phyloP scores from a whole-genome alignment of 352 stramenopile genomes.

The Phytophthora quininea region DNA sequence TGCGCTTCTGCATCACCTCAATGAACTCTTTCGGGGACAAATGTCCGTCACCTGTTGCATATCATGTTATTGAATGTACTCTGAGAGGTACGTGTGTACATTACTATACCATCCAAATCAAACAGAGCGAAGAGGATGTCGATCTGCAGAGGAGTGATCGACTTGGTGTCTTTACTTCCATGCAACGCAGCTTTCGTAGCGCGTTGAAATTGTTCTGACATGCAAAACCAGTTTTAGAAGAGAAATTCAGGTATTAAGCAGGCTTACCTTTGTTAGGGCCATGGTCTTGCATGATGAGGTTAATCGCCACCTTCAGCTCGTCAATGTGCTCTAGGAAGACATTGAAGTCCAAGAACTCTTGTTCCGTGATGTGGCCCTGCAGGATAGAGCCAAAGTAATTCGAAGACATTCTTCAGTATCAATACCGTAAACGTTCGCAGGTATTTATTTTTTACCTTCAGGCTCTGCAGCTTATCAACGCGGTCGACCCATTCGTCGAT shows the following conservation, averaged over 20 bases:
- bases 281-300: slow-evolving; percentile 82
- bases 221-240: background rate
- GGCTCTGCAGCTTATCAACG: slow-evolving; percentile 65
- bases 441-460: slow-evolving; percentile 42
- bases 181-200: slow-evolving; percentile 69
- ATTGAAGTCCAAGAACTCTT: slow-evolving; percentile 89
- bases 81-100: too few relatives aligned
- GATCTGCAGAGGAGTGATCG: slow-evolving; percentile 81
- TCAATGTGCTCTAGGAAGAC: slow-evolving; percentile 84
- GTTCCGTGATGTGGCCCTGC: slow-evolving; percentile 71
- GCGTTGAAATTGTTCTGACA: slow-evolving; percentile 79
- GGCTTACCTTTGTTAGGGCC: slow-evolving; percentile 81
- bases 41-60: slow-evolving; percentile 62
- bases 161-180: slow-evolving; percentile 58
- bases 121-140: slow-evolving; percentile 89
- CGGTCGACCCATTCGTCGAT: slow-evolving; percentile 84
- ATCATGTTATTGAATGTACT: background rate
- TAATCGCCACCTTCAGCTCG: slow-evolving; percentile 85
- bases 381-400: background rate
- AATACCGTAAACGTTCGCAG: too few relatives aligned
- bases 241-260: too few relatives aligned
- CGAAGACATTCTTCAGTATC: background rate
- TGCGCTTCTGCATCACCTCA: slow-evolving; percentile 87
- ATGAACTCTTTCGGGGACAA: slow-evolving; percentile 86
- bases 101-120: slow-evolving; percentile 64